Base-by-base conservation (phyloP, 1,139 yeast genomes). In the Tardiomyces depauwii region DNA sequence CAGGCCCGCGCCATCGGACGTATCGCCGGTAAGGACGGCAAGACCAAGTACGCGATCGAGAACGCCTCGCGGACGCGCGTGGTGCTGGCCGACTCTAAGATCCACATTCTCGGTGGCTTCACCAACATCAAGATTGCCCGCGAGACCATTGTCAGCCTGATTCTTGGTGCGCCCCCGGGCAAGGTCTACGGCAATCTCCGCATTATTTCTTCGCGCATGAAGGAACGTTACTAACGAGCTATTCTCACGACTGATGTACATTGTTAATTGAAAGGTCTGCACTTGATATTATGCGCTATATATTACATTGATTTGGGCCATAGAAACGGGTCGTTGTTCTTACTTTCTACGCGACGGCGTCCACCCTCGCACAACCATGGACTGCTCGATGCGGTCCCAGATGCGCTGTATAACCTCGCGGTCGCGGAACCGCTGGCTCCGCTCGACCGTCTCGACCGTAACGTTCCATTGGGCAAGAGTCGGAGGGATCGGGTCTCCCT, bases 11-110 rank as follows among this genome's bases (percentile, higher is more conserved):
- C 99, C 18, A 91, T 91, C 63, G 99, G 98, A 59, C 88, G 99
- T 75, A 91, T 91, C 65, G 98, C 98, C 21, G 99, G 99, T 65
- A 93, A 91, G 63, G 99, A 91, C 63, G 99, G 99, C 61, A 89
- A 89, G 68, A 91, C 98, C 52, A 91, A 91, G 70, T 91, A 89
- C 66, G 96, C 98, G 36, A 91, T 91, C 60, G 99, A 91, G 67
- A 91, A 91, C 62, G 97, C 98, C 21, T 89, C 98, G 30, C 78
- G 97, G 70, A 91, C 99, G 13, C 82, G 99, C 73, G 89, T 91
- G 44, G 99, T 91, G 18, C 74, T 91, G 57, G 99, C 99, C 0
- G 98, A 91, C 66, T 80, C 94, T 42, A 91, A 89, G 65, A 89
- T 91, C 58, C 98, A 91, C 65, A 91, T 91, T 50, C 74, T 91